Evolutionary conservation across 495 filamentous ascomycete species (phyloP), one percentile per base, ranked within the genome.

Genomic region (Beverwykella pulmonaria): DNA sequence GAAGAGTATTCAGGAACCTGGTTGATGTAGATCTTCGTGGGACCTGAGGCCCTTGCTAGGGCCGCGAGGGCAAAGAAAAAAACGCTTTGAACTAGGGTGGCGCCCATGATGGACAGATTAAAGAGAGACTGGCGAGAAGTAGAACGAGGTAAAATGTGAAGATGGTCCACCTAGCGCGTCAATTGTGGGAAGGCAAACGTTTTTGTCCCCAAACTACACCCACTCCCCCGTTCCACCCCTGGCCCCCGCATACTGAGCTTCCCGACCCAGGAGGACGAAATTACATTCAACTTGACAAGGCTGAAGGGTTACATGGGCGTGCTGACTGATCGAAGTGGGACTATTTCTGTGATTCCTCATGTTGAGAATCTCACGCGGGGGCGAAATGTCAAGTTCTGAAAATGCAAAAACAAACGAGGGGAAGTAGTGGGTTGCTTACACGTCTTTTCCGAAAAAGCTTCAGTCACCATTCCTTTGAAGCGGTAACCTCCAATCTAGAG

Each of bases 1-100:
- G 49, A 25, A 0, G n/a, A 10, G 30, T 65, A 65, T 22, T 50
- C 53, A 2, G 62, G 44, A 12, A 65, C 29, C 20, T 58, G 26
- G 25, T 65, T 53, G 54, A 65, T 65, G 62, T 34, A 65, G 19
- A 65, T 65, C 2, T 41, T 55, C 6, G 53, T 64, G 1, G 61
- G 61, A n/a, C 53, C 61, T 15, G 23, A 47, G 2, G 50, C 50
- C 5, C 15, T 23, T 20, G 58, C 46, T 50, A 50, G n/a, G 7
- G 25, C 15, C 25, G 58, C 27, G 44, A 50, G 4, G 17, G 36
- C 10, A 14, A 19, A 3, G 4, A 61, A 5, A 9, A 61, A 1
- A 34, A 61, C 6, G 41, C n/a, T 44, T n/a, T 44, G 39, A 44
- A 44, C 17, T 4, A 44, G 39, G 6, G 39, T 44, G 39, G 39